Percentiles rank a stretch among this genome's conserved stretches.
phyloP scores from a whole-genome alignment of 2,329 filamentous ascomycete genomes.

The Fusarium sp. region DNA sequence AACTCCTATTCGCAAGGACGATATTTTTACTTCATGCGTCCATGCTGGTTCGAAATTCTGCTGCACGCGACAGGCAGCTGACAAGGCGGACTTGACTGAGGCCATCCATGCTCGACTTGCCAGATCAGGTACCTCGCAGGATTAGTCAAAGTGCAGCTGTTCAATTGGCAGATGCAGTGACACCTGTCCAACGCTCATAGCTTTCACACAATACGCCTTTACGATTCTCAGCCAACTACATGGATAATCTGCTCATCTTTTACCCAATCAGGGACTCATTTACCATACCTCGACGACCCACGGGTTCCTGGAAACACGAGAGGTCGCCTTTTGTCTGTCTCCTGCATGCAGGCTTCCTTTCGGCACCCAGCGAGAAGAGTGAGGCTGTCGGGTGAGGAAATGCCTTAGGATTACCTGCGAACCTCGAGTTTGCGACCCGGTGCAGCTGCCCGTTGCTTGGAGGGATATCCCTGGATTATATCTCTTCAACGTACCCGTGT shows the following conservation, averaged over 20 bases:
- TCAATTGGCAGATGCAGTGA: constrained; percentile 35
- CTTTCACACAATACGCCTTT: constrained; percentile 17
- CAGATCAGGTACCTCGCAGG: constrained; percentile 33
- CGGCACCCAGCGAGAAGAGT: constrained; percentile 22
- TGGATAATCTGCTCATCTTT: neutral
- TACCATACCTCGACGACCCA: neutral
- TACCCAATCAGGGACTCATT: constrained; percentile 17
- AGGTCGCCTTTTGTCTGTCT: constrained; percentile 17
- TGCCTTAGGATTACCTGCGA: constrained; percentile 6
- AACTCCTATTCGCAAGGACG: neutral
- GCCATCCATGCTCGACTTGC: constrained; percentile 17
- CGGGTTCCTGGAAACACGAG: constrained; percentile 17
- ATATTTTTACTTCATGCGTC: neutral
- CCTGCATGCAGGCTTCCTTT: constrained; percentile 23
- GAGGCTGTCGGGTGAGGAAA: constrained; percentile 32
- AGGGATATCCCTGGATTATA: constrained; percentile 19
- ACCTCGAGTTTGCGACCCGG: constrained; percentile 6
- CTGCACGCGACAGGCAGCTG: constrained; percentile 27
- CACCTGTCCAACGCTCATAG: constrained; percentile 30
- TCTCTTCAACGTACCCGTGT: constrained; percentile 6
- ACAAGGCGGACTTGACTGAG: constrained; percentile 21
- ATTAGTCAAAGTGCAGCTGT: constrained; percentile 3
- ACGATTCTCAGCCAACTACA: constrained; percentile 23
- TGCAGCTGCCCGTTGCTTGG: neutral
- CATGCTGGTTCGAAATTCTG: constrained; percentile 1